Evolutionary conservation across 2,329 filamentous ascomycete genomes (phyloP), one percentile per base, ranked within the genome.

Genomic region (Aspergillus ustus): DNA sequence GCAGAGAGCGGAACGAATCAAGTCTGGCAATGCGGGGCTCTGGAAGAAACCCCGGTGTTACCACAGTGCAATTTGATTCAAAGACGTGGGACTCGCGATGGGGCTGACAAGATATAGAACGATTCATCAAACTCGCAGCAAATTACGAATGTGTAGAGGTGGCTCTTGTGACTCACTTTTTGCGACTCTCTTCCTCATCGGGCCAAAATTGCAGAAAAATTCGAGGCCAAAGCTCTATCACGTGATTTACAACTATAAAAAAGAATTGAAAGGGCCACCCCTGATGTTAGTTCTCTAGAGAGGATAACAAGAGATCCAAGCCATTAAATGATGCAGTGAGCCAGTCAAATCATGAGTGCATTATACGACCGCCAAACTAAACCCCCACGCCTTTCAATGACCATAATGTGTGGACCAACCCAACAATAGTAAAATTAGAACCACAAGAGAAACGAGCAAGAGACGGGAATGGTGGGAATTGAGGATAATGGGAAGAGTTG

Each of bases 1-100:
- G 66, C 61, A 69, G 67, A 67, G 65, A 65, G 56, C 61, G 71
- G 70, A 73, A 73, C 73, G 72, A 75, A 75, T 75, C 73, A 73
- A 69, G 70, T 61, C 59, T 63, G 64, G 45, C 52, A 57, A 40
- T 64, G 72, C 69, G 71, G 72, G 71, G 67, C 69, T 62, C 64
- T 69, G 64, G 60, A 63, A 67, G 70, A 69, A 64, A 63, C 66
- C 59, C 60, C 52, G 49, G 50, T 70, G 62, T 70, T 73, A 71
- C n/a, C n/a, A n/a, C 71, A 72, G 70, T 53, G 40, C 50, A 43
- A 54, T 54, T 62, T 52, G 60, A 45, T 55, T 37, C 11, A 52
- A 48, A 28, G 53, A 34, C 19, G 44, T 49, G 9, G n/a, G 34
- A 20, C 28, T 40, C 49, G 49, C 22, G 19, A 28, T 61, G 29